Conservation (phyloP, 2,329 filamentous ascomycete genomes). For the Capronia epimyces region DNA sequence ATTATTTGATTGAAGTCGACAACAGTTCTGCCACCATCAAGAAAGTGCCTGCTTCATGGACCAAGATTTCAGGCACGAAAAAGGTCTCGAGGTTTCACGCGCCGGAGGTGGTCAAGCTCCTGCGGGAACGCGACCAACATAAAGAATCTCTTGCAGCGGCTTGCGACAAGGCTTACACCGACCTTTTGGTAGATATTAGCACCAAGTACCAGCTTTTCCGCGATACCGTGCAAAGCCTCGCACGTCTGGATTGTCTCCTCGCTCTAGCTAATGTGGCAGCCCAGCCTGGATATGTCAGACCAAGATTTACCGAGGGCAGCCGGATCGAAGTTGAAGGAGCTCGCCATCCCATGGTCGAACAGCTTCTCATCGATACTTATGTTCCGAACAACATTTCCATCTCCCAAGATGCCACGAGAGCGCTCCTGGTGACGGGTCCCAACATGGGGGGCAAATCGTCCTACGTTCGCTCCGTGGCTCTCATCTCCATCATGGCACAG, state of each 20-base stretch:
- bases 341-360: slow-evolving; percentile 93
- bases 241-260: slow-evolving; percentile 81
- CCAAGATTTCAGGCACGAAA: slow-evolving; percentile 91
- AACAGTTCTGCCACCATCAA: slow-evolving; percentile 67
- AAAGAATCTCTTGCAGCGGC: slow-evolving; percentile 88
- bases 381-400: slow-evolving; percentile 84
- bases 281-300: slow-evolving; percentile 82
- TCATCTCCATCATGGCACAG: slow-evolving; percentile 90
- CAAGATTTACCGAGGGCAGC: slow-evolving; percentile 60
- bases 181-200: slow-evolving; percentile 67
- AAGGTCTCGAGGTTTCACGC: slow-evolving; percentile 89
- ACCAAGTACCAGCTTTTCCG: slow-evolving; percentile 83
- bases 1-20: slow-evolving; percentile 88
- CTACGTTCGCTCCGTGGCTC: slow-evolving; percentile 85
- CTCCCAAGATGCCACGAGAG: slow-evolving; percentile 59
- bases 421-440: slow-evolving; percentile 86
- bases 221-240: slow-evolving; percentile 79
- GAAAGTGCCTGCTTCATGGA: slow-evolving; percentile 87
- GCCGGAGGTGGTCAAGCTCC: slow-evolving; percentile 75
- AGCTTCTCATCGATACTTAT: slow-evolving; percentile 75
- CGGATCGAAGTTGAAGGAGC: slow-evolving; percentile 67
- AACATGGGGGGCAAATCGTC: slow-evolving; percentile 99
- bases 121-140: slow-evolving; percentile 86
- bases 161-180: slow-evolving; percentile 75
- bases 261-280: slow-evolving; percentile 78